These are phyloP conservation scores for Ettlia oleoabundans DNA, from an alignment of 139 green algal genomes.

Conservation along the genomic window DNA sequence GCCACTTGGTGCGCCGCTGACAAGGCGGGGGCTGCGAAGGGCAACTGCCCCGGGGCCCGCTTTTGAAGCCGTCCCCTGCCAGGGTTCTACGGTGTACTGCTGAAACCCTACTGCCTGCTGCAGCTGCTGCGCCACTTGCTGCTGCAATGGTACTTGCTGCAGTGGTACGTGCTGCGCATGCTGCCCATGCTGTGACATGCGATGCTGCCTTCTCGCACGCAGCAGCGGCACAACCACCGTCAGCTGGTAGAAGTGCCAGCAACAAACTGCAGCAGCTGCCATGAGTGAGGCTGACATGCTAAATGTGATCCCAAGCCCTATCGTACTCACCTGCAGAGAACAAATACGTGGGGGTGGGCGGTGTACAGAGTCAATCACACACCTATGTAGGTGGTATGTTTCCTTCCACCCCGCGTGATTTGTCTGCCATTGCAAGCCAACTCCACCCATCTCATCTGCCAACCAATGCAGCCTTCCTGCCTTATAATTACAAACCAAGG, in stretches of 20 bases:
- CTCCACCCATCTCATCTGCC: no score
- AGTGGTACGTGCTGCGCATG: background rate
- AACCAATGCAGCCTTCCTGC: background rate
- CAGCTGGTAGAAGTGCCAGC: constrained; percentile 29
- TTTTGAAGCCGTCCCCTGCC: background rate
- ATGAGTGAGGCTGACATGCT: constrained; percentile 2
- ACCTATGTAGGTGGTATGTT: no score
- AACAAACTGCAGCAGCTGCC: background rate
- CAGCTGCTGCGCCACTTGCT: background rate
- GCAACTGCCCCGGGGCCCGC: background rate
- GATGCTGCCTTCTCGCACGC: background rate
- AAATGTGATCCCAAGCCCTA: constrained; percentile 7
- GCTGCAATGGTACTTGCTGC: background rate
- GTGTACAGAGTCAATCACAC: no score
- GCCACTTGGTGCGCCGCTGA: background rate
- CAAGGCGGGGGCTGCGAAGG: background rate
- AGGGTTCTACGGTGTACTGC: background rate
- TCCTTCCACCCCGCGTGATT: no score
- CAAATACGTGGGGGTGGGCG: no score
- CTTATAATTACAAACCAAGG: background rate
- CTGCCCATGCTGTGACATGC: background rate
- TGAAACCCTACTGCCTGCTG: background rate
- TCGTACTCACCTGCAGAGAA: constrained; percentile 16
- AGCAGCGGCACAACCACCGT: constrained; percentile 26
- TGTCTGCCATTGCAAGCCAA: no score